Percentiles rank a stretch among this genome's conserved stretches.
phyloP scores from a whole-genome alignment of 1,284 basidiomycete species.

The Golubevia pallescens region DNA sequence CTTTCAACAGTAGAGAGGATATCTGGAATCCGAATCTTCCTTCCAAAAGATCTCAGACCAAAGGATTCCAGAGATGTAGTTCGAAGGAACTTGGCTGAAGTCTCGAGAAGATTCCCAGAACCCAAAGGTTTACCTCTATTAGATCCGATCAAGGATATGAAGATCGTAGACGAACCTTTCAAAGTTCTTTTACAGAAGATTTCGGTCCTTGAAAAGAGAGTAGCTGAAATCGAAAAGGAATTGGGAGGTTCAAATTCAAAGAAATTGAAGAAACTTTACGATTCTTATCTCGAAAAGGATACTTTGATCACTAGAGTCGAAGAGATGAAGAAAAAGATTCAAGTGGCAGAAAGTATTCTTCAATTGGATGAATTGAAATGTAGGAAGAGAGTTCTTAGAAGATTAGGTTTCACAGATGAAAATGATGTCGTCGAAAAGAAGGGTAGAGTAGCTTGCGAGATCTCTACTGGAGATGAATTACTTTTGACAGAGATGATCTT shows the following conservation, averaged over 20 bases:
- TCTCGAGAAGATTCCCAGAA: constrained; percentile 84
- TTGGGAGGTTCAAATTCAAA: constrained; percentile 10
- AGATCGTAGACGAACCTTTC: constrained; percentile 92
- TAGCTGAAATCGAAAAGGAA: not conserved
- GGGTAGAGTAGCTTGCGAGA: constrained; percentile 97
- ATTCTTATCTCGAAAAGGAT: constrained; percentile 79
- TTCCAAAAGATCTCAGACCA: constrained; percentile 87
- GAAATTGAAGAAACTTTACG: constrained; percentile 78
- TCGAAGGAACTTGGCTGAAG: constrained; percentile 88
- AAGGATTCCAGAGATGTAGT: constrained; percentile 78
- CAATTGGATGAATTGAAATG: constrained; percentile 97
- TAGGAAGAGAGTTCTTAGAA: constrained; percentile 88
- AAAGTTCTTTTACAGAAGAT: constrained; percentile 85
- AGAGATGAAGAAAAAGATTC: constrained; percentile 80
- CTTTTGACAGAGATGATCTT: constrained; percentile 96
- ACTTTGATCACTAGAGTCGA: constrained; percentile 75
- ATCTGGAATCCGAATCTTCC: constrained; percentile 82
- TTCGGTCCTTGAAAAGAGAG: constrained; percentile 75
- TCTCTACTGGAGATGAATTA: constrained; percentile 94
- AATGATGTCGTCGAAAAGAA: constrained; percentile 97
- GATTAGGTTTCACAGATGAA: constrained; percentile 85
- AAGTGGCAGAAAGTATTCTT: constrained; percentile 86
- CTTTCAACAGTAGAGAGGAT: constrained; percentile 85
- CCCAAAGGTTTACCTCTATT: constrained; percentile 76
- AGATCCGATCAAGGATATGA: constrained; percentile 94